A percentile compares a stretch with the other conserved stretches of the same genome.
phyloP scores from a whole-genome alignment of 2,329 filamentous ascomycete genomes.

The Colletotrichum higginsianum region DNA sequence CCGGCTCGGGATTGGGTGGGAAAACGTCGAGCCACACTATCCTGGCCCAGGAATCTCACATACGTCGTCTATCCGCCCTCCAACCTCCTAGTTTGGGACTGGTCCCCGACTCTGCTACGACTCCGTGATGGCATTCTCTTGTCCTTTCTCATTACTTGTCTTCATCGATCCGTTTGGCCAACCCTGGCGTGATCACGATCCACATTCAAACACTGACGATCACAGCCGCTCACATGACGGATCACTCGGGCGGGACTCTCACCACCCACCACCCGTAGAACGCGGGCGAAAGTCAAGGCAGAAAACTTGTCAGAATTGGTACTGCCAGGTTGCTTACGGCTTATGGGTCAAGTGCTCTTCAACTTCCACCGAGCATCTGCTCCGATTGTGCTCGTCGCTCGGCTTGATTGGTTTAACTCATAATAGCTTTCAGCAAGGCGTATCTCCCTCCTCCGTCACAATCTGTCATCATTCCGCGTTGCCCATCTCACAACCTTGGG shows the following conservation, averaged over 20 bases:
- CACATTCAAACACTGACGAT: slow-evolving; percentile 12
- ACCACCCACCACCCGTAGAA: slow-evolving; percentile 7
- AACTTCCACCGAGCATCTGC: not conserved
- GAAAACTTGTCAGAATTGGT: not conserved
- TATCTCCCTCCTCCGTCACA: not conserved
- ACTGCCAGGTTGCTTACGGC: slow-evolving; percentile 7
- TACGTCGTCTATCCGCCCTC: not conserved
- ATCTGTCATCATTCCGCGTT: slow-evolving; percentile 12
- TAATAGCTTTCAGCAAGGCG: slow-evolving; percentile 20
- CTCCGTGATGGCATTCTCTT: not conserved
- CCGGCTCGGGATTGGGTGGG: slow-evolving; percentile 22
- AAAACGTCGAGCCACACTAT: slow-evolving; percentile 15
- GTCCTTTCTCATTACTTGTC: slow-evolving; percentile 10
- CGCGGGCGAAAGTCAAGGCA: slow-evolving; percentile 11
- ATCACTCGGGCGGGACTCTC: slow-evolving; percentile 27
- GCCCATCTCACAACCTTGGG: not conserved
- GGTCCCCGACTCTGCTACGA: slow-evolving; percentile 1
- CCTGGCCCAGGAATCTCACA: not conserved
- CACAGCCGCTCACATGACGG: slow-evolving; percentile 33
- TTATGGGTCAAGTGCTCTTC: slow-evolving; percentile 19
- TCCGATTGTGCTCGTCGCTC: not conserved
- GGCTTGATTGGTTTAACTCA: slow-evolving; percentile 13
- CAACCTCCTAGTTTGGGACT: slow-evolving; percentile 13
- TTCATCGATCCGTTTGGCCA: slow-evolving; percentile 24
- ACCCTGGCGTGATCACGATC: slow-evolving; percentile 27